A percentile compares a stretch with the other conserved stretches of the same genome.
Evolutionary conservation across 768 basidiomycete species (phyloP).

Genomic region (Nevesoporus exiguus): DNA sequence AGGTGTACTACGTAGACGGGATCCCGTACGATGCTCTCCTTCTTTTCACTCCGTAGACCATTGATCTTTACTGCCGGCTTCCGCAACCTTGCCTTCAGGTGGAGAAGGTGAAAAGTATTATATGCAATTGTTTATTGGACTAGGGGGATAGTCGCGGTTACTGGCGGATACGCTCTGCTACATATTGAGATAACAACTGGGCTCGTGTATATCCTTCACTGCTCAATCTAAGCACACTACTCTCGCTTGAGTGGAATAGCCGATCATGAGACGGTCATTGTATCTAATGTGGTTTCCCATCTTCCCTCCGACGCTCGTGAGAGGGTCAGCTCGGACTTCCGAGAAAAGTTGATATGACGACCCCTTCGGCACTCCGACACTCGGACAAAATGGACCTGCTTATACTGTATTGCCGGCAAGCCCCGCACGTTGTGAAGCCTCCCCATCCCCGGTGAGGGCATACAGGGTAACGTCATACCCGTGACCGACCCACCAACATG

Average conservation of each 20-base stretch:
- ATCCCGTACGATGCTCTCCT: constrained; percentile 31
- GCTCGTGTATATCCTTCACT: not conserved
- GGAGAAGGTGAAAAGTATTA: constrained; percentile 1
- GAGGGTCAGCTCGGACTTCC: not conserved
- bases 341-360: not conserved
- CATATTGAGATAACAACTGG: not conserved
- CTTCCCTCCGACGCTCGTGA: not conserved
- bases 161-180: not conserved
- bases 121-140: not conserved
- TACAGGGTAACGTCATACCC: not conserved
- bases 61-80: constrained; percentile 9
- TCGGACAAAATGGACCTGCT: not conserved
- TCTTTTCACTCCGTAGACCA: constrained; percentile 19
- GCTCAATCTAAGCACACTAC: not conserved
- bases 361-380: not conserved
- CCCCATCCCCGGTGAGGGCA: not conserved
- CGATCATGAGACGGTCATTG: not conserved
- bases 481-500: not conserved
- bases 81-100: constrained; percentile 2
- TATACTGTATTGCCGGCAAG: too few species aligned
- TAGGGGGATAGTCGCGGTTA: not conserved
- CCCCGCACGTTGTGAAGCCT: not conserved
- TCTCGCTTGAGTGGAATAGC: not conserved
- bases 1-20: constrained; percentile 31
- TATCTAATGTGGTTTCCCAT: not conserved